Percentiles rank a stretch among this genome's conserved stretches.
Evolutionary conservation across 805 yeast species (phyloP).

Genomic region (Yarrowia sp.): DNA sequence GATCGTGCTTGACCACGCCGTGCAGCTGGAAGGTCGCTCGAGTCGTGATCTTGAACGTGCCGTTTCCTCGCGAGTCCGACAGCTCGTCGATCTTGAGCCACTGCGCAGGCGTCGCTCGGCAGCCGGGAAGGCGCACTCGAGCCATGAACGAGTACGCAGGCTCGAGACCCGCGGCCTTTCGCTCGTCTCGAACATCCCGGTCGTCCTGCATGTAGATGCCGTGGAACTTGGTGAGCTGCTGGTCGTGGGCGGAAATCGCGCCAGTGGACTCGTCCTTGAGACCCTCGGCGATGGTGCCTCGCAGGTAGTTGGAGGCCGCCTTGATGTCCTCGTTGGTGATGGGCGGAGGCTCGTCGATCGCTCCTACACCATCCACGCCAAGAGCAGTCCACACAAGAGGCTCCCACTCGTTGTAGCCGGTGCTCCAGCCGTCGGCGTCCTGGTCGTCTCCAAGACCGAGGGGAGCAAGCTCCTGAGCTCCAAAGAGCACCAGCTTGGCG

Average conservation of each 20-base stretch:
- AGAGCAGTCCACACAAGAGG: conserved; percentile 79
- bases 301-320: conserved; percentile 74
- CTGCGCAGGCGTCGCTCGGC: conserved; percentile 80
- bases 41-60: conserved; percentile 90
- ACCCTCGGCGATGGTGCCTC: conserved; percentile 92
- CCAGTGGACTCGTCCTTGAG: conserved; percentile 80
- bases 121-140: conserved; percentile 93
- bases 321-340: conserved; percentile 96
- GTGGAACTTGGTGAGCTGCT: conserved; percentile 94
- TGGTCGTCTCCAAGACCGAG: conserved; percentile 95
- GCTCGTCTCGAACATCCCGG: conserved; percentile 89
- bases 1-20: conserved; percentile 85
- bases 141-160: conserved; percentile 98
- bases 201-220: conserved; percentile 99
- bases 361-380: conserved; percentile 80
- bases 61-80: conserved; percentile 79
- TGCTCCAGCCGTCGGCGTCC: conserved; percentile 91
- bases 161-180: conserved; percentile 88
- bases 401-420: conserved; percentile 91
- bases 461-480: conserved; percentile 69
- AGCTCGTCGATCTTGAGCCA: conserved; percentile 84
- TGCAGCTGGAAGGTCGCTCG: conserved; percentile 97
- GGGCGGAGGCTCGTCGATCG: conserved; percentile 90
- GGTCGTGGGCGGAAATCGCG: conserved; percentile 84
- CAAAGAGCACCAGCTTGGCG: conserved; percentile 62